A percentile compares a stretch with the other conserved stretches of the same genome.
These are phyloP conservation scores for Penicillium psychrosexuale DNA, from an alignment of 2,329 filamentous ascomycete species.

Conservation along the genomic window DNA sequence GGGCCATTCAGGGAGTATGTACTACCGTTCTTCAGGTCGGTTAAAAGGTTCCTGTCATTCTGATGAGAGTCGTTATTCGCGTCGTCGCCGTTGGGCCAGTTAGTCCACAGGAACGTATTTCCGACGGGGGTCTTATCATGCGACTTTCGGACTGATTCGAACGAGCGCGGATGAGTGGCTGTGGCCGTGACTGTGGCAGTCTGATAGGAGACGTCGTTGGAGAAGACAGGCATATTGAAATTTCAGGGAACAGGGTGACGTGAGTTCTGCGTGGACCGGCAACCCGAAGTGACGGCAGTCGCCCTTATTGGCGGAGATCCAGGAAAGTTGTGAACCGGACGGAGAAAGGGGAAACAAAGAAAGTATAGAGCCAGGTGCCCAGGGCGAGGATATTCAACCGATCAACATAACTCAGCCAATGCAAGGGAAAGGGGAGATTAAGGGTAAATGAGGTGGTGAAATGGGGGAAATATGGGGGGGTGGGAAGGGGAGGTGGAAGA, in stretches of 20 bases:
- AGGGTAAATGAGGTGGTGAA: slow-evolving; percentile 4
- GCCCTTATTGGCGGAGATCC: slow-evolving; percentile 21
- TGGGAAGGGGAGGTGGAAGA: slow-evolving; percentile 1
- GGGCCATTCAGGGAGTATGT: slow-evolving; percentile 61
- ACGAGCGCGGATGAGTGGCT: slow-evolving; percentile 36
- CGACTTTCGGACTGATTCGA: slow-evolving; percentile 43
- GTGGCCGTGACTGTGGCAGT: slow-evolving; percentile 28
- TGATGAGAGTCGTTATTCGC: slow-evolving; percentile 38
- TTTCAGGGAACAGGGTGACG: slow-evolving; percentile 25
- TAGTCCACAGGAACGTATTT: slow-evolving; percentile 48
- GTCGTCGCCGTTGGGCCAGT: slow-evolving; percentile 43
- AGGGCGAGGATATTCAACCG: slow-evolving; percentile 11
- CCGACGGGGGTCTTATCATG: slow-evolving; percentile 45
- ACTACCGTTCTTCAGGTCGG: slow-evolving; percentile 50
- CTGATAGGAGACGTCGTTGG: slow-evolving; percentile 36
- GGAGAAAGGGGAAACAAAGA: slow-evolving; percentile 10
- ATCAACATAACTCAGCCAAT: slow-evolving; percentile 16
- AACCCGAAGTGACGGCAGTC: slow-evolving; percentile 24
- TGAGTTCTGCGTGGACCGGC: slow-evolving; percentile 31
- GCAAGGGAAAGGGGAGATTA: slow-evolving; percentile 3
- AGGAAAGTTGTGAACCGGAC: slow-evolving; percentile 18
- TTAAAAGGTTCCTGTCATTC: slow-evolving; percentile 40
- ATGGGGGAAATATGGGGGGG: slow-evolving; percentile 9
- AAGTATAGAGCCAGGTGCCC: slow-evolving; percentile 4
- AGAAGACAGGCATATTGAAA: slow-evolving; percentile 40